A percentile compares a stretch with the other conserved stretches of the same genome.
Conservation (phyloP, 768 basidiomycete species). For the Postia placenta region DNA sequence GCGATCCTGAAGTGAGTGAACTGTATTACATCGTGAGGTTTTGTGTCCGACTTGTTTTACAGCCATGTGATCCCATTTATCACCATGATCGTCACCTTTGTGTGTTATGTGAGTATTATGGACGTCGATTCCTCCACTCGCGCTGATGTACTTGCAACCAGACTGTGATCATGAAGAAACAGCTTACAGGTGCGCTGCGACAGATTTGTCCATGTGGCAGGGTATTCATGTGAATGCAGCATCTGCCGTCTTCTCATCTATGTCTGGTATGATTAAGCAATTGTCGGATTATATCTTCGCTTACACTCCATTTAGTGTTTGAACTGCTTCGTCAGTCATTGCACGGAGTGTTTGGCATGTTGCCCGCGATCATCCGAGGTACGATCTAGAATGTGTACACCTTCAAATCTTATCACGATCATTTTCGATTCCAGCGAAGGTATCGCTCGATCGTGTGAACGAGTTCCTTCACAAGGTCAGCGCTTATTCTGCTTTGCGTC, state of each 20-base stretch:
- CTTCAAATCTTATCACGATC: background rate
- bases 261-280: slow-evolving; percentile 19
- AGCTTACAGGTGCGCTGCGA: slow-evolving; percentile 25
- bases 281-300: background rate
- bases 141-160: slow-evolving; percentile 5
- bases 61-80: slow-evolving; percentile 57
- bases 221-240: slow-evolving; percentile 15
- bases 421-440: slow-evolving; percentile 38
- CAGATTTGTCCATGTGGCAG: background rate
- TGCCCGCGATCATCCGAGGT: slow-evolving; percentile 26
- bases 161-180: slow-evolving; percentile 34
- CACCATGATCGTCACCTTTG: slow-evolving; percentile 65
- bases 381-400: too few relatives aligned
- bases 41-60: background rate
- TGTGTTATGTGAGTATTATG: slow-evolving; percentile 42
- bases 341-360: slow-evolving; percentile 25
- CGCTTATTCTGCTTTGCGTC: background rate
- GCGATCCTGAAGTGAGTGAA: slow-evolving; percentile 35
- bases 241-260: slow-evolving; percentile 33
- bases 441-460: slow-evolving; percentile 57
- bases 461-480: slow-evolving; percentile 36
- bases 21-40: background rate
- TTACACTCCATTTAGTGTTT: slow-evolving; percentile 37
- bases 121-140: background rate
- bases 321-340: slow-evolving; percentile 52